Base-by-base conservation (phyloP, 176 grass and related monocot genomes). In the Triticum urartu region DNA sequence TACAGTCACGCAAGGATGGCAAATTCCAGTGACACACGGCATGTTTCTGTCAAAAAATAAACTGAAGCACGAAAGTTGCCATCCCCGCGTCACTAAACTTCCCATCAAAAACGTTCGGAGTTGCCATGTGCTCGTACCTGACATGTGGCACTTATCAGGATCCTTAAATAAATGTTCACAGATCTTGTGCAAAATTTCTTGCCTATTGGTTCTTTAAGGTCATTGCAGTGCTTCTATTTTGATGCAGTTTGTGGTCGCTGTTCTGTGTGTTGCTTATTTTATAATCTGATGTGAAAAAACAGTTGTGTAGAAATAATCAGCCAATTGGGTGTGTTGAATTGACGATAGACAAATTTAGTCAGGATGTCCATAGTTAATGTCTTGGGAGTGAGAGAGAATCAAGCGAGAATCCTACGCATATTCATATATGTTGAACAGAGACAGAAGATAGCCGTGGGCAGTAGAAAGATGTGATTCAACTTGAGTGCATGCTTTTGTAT, bases 141-240 rank as follows among this genome's bases (percentile, higher is more conserved):
- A 47, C 43, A 47, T 47, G 43, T 12, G 43, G 11, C 43, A 47
- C 43, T 47, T 47, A 47, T 47, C 43, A 47, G 43, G 43, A 3
- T 47, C 43, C 43, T 68, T 89, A 35, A 76, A 85, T 85, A 20
- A 26, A 21, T 17, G 6, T 68, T 14, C 71, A 81, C 26, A 28
- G 24, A 80, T 78, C 62, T 22, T 35, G 15, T 77, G 25, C 45
- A 70, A 59, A 59, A 54, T 47, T 90, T 32, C 71, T 86, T 56
- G 61, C 79, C 11, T 64, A 56, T 36, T 40, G 74, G 28, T 5
- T 59, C 59, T 59, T 83, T 75, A 15, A 82, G 21, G 50, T 59
- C 62, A 75, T 76, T 39, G 40, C 26, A 68, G 76, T 78, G 50
- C 33, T 81, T 30, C 65, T 66, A 50, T 52, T 13, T 65, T 25